These are phyloP conservation scores for Boletus coccyginus DNA, from an alignment of 768 basidiomycete genomes.

Conservation along the genomic window DNA sequence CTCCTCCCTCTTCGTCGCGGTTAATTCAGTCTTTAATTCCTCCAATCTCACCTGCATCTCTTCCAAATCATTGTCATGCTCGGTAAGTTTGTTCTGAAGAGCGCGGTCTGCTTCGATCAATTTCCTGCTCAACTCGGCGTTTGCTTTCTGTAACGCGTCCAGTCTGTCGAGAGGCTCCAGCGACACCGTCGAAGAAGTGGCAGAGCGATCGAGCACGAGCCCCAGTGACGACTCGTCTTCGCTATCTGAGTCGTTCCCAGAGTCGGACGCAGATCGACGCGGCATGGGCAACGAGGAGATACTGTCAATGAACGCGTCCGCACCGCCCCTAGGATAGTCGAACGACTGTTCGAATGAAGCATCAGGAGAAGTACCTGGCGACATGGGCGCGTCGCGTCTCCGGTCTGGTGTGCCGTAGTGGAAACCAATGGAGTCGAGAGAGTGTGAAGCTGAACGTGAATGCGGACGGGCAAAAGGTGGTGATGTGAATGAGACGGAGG, in stretches of 20 bases:
- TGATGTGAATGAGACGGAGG: conserved; percentile 40
- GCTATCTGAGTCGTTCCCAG: conserved; percentile 49
- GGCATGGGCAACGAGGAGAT: conserved; percentile 63
- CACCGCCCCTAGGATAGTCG: conserved; percentile 33
- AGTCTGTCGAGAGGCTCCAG: conserved; percentile 71
- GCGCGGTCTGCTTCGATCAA: conserved; percentile 71
- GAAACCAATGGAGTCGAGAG: conserved; percentile 38
- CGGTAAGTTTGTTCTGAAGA: conserved; percentile 60
- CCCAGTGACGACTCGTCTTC: conserved; percentile 52
- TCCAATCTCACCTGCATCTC: conserved; percentile 77
- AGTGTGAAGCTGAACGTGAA: conserved; percentile 58
- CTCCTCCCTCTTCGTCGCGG: conserved; percentile 82
- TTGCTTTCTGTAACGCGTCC: conserved; percentile 70
- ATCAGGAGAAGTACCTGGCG: conserved; percentile 38
- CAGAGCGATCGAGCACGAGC: conserved; percentile 58
- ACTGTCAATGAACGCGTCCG: conserved; percentile 43
- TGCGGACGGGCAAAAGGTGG: conserved; percentile 55
- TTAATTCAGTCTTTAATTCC: conserved; percentile 73
- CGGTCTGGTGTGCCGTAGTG: conserved; percentile 44
- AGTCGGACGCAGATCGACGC: conserved; percentile 34
- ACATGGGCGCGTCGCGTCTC: conserved; percentile 27
- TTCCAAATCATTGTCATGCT: conserved; percentile 82
- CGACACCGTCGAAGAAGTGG: conserved; percentile 61
- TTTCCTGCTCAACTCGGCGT: conserved; percentile 73
- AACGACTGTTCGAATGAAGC: conserved; percentile 33